A percentile compares a stretch with the other conserved stretches of the same genome.
These are phyloP conservation scores for Geoglossum cookeanum DNA, from an alignment of 2,329 filamentous ascomycete species.

Conservation along the genomic window DNA sequence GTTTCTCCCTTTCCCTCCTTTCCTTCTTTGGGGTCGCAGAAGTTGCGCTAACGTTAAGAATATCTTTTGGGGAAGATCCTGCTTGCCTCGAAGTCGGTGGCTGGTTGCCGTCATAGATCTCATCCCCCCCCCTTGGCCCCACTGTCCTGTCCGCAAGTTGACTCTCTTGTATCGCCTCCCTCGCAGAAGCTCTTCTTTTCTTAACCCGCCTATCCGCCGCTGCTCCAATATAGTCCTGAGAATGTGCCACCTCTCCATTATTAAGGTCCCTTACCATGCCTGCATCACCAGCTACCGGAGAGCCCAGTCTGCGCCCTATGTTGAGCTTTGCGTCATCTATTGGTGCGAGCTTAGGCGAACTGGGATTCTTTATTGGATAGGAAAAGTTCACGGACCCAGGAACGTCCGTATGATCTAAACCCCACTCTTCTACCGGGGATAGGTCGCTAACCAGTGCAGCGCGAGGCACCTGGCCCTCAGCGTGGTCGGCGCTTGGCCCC, in stretches of 20 bases:
- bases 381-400: constrained; percentile 34
- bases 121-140: constrained; percentile 23
- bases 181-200: constrained; percentile 18
- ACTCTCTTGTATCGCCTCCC: constrained; percentile 19
- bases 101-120: neutral
- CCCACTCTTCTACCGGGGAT: constrained; percentile 20
- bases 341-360: neutral
- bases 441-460: constrained; percentile 8
- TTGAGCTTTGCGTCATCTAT: neutral
- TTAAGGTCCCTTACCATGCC: neutral
- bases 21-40: neutral
- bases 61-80: neutral
- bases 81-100: neutral
- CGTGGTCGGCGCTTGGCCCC: constrained; percentile 24
- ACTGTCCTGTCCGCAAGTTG: constrained; percentile 32
- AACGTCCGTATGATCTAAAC: constrained; percentile 24
- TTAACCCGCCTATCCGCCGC: constrained; percentile 21
- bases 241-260: constrained; percentile 10
- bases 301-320: neutral
- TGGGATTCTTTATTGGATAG: constrained; percentile 23
- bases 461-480: constrained; percentile 11
- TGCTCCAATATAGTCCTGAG: constrained; percentile 18
- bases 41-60: neutral
- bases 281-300: neutral
- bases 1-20: constrained; percentile 6